Evolutionary conservation across 2,329 filamentous ascomycete species (phyloP).

Genomic region (Xenoacremonium recifei): DNA sequence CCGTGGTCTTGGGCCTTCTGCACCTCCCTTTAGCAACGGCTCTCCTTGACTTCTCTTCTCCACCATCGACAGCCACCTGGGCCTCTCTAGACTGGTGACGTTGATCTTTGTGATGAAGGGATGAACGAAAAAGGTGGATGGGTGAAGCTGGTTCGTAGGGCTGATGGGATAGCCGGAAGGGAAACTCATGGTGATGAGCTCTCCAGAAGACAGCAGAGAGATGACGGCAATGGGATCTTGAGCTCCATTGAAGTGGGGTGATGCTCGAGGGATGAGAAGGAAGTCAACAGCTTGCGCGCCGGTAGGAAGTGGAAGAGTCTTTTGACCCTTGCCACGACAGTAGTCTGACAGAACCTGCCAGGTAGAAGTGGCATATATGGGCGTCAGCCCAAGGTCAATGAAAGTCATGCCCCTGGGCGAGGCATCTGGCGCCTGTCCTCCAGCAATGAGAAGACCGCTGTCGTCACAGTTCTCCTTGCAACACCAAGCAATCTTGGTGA

Average conservation of each 20-base stretch:
- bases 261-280: constrained; percentile 76
- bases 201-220: constrained; percentile 77
- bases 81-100: constrained; percentile 72
- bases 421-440: constrained; percentile 68
- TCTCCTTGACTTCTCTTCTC: constrained; percentile 81
- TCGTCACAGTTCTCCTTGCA: constrained; percentile 93
- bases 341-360: constrained; percentile 82
- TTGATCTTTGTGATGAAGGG: constrained; percentile 77
- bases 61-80: constrained; percentile 85
- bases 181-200: constrained; percentile 86
- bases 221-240: constrained; percentile 90
- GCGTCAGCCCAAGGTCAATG: constrained; percentile 83
- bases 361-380: constrained; percentile 85
- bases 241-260: constrained; percentile 82
- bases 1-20: constrained; percentile 65
- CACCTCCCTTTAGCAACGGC: constrained; percentile 74
- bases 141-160: constrained; percentile 88
- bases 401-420: constrained; percentile 79
- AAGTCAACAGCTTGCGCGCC: constrained; percentile 78
- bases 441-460: constrained; percentile 82
- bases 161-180: constrained; percentile 88
- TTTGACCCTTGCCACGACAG: constrained; percentile 72
- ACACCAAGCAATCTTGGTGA: constrained; percentile 84
- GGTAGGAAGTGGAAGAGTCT: constrained; percentile 71
- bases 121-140: constrained; percentile 84